Conservation (phyloP, 2,329 filamentous ascomycete genomes). For the Periglandula ipomoeae region DNA sequence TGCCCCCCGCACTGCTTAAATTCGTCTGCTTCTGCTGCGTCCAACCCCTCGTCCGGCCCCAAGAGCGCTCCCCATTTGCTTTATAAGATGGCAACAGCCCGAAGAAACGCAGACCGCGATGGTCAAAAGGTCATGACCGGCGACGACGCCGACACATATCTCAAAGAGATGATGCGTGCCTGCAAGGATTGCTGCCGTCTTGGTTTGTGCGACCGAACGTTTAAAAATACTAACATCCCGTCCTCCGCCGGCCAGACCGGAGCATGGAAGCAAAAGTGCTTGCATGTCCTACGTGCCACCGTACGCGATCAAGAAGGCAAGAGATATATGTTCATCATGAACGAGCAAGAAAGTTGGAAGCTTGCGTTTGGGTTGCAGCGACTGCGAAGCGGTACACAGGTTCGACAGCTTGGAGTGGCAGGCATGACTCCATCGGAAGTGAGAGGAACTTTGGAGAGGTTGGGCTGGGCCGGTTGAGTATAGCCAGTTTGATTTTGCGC, state of each 20-base stretch:
- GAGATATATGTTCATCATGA: conserved; percentile 55
- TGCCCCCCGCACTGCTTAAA: conserved; percentile 57
- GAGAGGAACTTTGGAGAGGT: conserved; percentile 44
- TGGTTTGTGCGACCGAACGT: conserved; percentile 36
- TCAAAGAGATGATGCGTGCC: conserved; percentile 51
- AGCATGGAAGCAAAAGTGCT: conserved; percentile 43
- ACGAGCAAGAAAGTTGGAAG: conserved; percentile 61
- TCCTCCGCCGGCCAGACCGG: conserved; percentile 37
- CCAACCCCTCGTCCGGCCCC: conserved; percentile 29
- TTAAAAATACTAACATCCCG: conserved; percentile 33
- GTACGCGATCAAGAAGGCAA: conserved; percentile 58
- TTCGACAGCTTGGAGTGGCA: conserved; percentile 48
- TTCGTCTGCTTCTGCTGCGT: conserved; percentile 28
- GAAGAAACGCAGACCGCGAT: conserved; percentile 38
- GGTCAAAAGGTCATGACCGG: conserved; percentile 44
- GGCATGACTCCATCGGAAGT: conserved; percentile 47
- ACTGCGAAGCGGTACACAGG: conserved; percentile 50
- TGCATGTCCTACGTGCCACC: conserved; percentile 55
- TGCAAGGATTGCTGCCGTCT: conserved; percentile 57
- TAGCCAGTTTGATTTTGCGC: not conserved
- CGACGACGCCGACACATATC: conserved; percentile 58
- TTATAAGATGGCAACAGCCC: conserved; percentile 37
- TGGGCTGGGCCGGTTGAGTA: conserved; percentile 39
- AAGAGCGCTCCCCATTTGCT: conserved; percentile 34
- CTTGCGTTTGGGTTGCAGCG: conserved; percentile 52